Evolutionary conservation across 352 stramenopile species (phyloP).

Genomic region (Phytophthora multivora): DNA sequence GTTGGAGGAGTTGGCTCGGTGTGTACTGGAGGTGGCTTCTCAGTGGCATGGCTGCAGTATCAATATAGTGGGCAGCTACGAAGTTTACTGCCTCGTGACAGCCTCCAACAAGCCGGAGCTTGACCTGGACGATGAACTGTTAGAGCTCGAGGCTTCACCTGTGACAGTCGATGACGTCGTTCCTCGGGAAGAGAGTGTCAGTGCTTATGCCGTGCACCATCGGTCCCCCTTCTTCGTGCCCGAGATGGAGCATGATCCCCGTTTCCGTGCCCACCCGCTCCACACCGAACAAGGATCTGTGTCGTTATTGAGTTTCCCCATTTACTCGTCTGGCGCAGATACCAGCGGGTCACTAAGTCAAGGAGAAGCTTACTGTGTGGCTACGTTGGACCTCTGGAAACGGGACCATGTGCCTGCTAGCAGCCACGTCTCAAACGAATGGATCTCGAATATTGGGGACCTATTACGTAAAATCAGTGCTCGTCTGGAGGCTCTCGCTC

Average conservation of each 20-base stretch:
- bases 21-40: constrained; percentile 55
- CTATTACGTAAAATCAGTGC: constrained; percentile 46
- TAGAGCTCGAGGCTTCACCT: constrained; percentile 38
- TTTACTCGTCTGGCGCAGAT: constrained; percentile 49
- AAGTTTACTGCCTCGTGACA: constrained; percentile 75
- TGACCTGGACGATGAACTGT: constrained; percentile 35
- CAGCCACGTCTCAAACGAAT: constrained; percentile 70
- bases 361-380: constrained; percentile 49
- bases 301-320: constrained; percentile 73
- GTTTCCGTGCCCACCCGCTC: constrained; percentile 72
- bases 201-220: constrained; percentile 71
- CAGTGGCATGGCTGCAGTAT: constrained; percentile 78
- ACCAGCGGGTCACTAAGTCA: constrained; percentile 8
- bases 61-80: constrained; percentile 57
- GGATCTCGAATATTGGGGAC: constrained; percentile 43
- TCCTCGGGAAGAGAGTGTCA: constrained; percentile 68
- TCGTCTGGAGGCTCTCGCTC: constrained; percentile 54
- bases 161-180: constrained; percentile 62
- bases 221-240: constrained; percentile 69
- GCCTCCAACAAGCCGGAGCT: constrained; percentile 38
- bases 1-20: constrained; percentile 53
- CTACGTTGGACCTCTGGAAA: constrained; percentile 74
- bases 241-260: constrained; percentile 60
- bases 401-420: constrained; percentile 52
- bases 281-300: constrained; percentile 60